A percentile compares a stretch with the other conserved stretches of the same genome.
These are phyloP conservation scores for Nepenthes gracilis DNA, from an alignment of 148 eudicot species.

Conservation along the genomic window DNA sequence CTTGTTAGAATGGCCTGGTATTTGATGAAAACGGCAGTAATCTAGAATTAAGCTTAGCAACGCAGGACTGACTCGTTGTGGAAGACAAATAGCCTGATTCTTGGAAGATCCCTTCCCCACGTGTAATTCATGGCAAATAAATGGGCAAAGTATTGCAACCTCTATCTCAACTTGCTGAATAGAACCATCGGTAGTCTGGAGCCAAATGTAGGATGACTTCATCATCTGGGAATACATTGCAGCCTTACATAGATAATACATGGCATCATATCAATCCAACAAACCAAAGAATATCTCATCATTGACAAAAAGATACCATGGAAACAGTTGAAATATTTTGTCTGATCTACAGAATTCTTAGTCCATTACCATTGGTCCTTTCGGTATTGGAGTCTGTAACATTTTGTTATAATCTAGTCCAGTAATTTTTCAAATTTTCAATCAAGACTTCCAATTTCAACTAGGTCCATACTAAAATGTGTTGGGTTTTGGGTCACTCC, in stretches of 20 bases:
- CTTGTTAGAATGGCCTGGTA: constrained; percentile 80
- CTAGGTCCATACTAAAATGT: too few species aligned
- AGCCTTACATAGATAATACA: constrained; percentile 11
- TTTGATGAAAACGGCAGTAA: constrained; percentile 90
- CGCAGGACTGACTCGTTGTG: constrained; percentile 59
- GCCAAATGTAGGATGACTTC: constrained; percentile 80
- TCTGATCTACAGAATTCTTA: too few species aligned
- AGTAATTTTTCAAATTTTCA: too few species aligned
- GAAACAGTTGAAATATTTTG: not conserved
- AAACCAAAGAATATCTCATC: not conserved
- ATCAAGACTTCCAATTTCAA: too few species aligned
- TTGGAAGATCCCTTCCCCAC: constrained; percentile 70
- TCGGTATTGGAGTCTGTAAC: too few species aligned
- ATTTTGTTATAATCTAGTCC: too few species aligned
- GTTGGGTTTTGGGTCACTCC: too few species aligned
- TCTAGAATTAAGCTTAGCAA: constrained; percentile 75
- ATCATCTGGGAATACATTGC: constrained; percentile 48
- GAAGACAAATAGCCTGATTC: constrained; percentile 70
- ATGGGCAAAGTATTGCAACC: constrained; percentile 75
- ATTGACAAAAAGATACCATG: not conserved
- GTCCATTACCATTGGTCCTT: too few species aligned
- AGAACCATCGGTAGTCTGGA: constrained; percentile 79
- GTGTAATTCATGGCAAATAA: constrained; percentile 75
- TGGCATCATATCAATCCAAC: not conserved
- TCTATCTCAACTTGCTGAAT: constrained; percentile 89